Conservation (phyloP, 2,329 filamentous ascomycete species). For the Clarireedia monteithiana region DNA sequence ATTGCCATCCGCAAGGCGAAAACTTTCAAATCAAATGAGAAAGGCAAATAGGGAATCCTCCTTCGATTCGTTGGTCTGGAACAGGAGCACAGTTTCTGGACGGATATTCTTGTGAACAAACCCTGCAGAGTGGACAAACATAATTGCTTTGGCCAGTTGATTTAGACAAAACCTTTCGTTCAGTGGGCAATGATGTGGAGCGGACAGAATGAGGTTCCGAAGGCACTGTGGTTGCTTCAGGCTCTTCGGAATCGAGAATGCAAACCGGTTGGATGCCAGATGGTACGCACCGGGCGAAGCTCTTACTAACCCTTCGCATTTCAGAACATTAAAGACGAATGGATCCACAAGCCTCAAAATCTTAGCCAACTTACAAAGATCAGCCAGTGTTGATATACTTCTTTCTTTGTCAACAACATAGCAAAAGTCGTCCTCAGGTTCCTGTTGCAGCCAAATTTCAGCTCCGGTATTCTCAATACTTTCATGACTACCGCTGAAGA, state of each 20-base stretch:
- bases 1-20: slow-evolving; percentile 12
- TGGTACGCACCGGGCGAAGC: background rate
- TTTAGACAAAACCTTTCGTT: slow-evolving; percentile 18
- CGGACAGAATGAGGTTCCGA: slow-evolving; percentile 4
- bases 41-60: slow-evolving; percentile 1
- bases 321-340: slow-evolving; percentile 14
- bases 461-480: background rate
- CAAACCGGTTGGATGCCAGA: slow-evolving; percentile 11
- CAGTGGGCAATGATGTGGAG: slow-evolving; percentile 8
- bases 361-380: background rate
- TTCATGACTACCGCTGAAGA: background rate
- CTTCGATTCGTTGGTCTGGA: slow-evolving; percentile 10
- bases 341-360: slow-evolving; percentile 11
- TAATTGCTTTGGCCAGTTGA: slow-evolving; percentile 24
- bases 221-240: slow-evolving; percentile 10
- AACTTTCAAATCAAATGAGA: slow-evolving; percentile 14
- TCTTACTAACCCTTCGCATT: slow-evolving; percentile 18
- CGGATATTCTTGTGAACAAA: slow-evolving; percentile 33
- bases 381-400: background rate
- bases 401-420: background rate
- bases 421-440: background rate
- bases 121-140: slow-evolving; percentile 23
- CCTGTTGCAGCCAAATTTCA: background rate
- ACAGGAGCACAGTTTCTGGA: slow-evolving; percentile 29
- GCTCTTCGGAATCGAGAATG: slow-evolving; percentile 11